Conservation (phyloP, 73 alveolate species). For the Paramecium primaurelia region DNA sequence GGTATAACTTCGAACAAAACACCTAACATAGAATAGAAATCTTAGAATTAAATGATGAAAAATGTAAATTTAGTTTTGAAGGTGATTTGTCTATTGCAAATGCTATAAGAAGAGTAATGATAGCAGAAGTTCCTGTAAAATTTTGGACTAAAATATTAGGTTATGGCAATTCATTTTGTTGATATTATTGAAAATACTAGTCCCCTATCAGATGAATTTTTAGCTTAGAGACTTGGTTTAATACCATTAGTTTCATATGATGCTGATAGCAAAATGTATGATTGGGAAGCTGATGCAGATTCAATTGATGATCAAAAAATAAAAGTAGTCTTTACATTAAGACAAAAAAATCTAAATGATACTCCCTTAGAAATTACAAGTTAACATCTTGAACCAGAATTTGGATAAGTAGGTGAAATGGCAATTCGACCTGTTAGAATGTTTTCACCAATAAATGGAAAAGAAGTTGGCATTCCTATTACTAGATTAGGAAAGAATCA, state of each 20-base stretch:
- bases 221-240: slow-evolving; percentile 89
- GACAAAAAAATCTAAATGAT: slow-evolving; percentile 70
- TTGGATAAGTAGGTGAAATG: slow-evolving; percentile 53
- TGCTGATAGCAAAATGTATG: slow-evolving; percentile 76
- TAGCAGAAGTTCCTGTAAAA: slow-evolving; percentile 85
- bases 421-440: slow-evolving; percentile 51
- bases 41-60: slow-evolving; percentile 68
- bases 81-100: slow-evolving; percentile 90
- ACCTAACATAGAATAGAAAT: slow-evolving; percentile 64
- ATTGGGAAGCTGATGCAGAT: slow-evolving; percentile 77
- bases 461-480: slow-evolving; percentile 82
- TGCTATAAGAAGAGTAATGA: slow-evolving; percentile 89
- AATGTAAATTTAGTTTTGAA: slow-evolving; percentile 83
- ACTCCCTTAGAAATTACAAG: slow-evolving; percentile 86
- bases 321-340: slow-evolving; percentile 78
- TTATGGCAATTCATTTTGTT: slow-evolving; percentile 93
- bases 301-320: slow-evolving; percentile 74
- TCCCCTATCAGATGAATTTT: slow-evolving; percentile 90
- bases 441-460: slow-evolving; percentile 78
- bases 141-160: background rate
- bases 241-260: slow-evolving; percentile 74
- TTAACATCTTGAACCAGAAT: slow-evolving; percentile 72
- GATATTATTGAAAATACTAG: slow-evolving; percentile 86
- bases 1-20: background rate
- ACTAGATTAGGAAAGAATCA: slow-evolving; percentile 86